Percentiles rank a stretch among this genome's conserved stretches.
phyloP scores from a whole-genome alignment of 2,329 filamentous ascomycete genomes.

The Trichophyton benhamiae region DNA sequence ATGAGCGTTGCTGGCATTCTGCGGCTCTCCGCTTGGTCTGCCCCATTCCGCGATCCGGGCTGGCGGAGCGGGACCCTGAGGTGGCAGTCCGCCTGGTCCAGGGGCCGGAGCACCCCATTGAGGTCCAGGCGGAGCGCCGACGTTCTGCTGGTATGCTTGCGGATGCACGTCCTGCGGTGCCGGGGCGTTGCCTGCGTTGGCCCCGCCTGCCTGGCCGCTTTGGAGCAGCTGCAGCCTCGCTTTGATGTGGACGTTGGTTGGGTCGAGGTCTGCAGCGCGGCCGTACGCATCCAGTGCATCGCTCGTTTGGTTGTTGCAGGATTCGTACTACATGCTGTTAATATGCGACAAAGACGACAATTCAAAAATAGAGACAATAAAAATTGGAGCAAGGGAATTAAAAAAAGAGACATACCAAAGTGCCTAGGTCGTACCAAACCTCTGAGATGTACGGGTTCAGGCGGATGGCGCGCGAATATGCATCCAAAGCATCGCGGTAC shows the following conservation, averaged over 20 bases:
- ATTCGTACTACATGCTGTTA: conserved; percentile 60
- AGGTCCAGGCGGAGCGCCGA: conserved; percentile 71
- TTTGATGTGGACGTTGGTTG: conserved; percentile 89
- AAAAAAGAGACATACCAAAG: conserved; percentile 54
- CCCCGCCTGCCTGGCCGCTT: conserved; percentile 60
- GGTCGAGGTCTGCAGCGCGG: conserved; percentile 86
- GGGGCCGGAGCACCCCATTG: conserved; percentile 72
- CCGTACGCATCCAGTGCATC: conserved; percentile 95
- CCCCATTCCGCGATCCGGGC: conserved; percentile 50
- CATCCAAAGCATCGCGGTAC: conserved; percentile 93
- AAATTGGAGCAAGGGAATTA: conserved; percentile 19
- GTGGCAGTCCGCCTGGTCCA: conserved; percentile 30
- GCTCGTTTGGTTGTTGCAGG: conserved; percentile 95
- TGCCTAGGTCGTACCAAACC: conserved; percentile 97
- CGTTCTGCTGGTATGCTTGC: conserved; percentile 77
- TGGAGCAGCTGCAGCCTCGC: conserved; percentile 81
- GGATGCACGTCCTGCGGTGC: conserved; percentile 86
- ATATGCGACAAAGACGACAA: conserved; percentile 5
- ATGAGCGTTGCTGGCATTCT: conserved; percentile 39
- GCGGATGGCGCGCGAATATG: conserved; percentile 90
- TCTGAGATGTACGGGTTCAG: conserved; percentile 97
- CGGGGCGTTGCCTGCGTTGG: conserved; percentile 57
- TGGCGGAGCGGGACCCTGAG: conserved; percentile 52
- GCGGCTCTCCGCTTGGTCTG: conserved; percentile 59
- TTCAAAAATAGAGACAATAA: too few relatives aligned